Percentiles rank a stretch among this genome's conserved stretches.
These are phyloP conservation scores for Picochlorum sp. DNA, from an alignment of 139 green algal species.

Conservation along the genomic window DNA sequence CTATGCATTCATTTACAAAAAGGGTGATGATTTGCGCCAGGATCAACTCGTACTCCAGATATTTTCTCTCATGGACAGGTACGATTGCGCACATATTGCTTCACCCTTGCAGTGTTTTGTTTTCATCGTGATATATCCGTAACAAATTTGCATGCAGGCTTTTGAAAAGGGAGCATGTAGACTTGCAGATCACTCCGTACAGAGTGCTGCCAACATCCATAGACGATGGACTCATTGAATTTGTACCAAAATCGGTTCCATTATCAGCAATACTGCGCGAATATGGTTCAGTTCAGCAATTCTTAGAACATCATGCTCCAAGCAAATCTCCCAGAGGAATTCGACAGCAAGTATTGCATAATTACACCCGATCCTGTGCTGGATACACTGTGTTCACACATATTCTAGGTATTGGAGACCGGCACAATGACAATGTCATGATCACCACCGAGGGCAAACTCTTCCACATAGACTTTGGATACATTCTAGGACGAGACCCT, in stretches of 20 bases:
- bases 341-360: constrained; percentile 55
- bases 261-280: constrained; percentile 71
- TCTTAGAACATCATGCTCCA: constrained; percentile 57
- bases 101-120: not conserved
- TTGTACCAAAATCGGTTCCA: constrained; percentile 58
- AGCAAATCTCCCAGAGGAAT: constrained; percentile 65
- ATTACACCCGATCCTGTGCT: constrained; percentile 86
- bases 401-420: constrained; percentile 90
- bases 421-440: constrained; percentile 97
- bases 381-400: constrained; percentile 97
- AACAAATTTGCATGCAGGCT: constrained; percentile 28
- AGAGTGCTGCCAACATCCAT: constrained; percentile 73
- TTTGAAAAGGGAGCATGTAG: constrained; percentile 82
- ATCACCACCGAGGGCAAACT: constrained; percentile 72
- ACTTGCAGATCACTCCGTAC: constrained; percentile 85
- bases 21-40: constrained; percentile 94
- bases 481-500: constrained; percentile 90
- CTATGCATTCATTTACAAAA: constrained; percentile 89
- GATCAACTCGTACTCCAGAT: constrained; percentile 82
- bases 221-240: constrained; percentile 90
- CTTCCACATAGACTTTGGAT: constrained; percentile 98
- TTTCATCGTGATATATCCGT: not conserved
- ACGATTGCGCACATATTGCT: not conserved
- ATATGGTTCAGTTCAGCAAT: constrained; percentile 75
- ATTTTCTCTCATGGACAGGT: constrained; percentile 89